Evolutionary conservation across 495 filamentous ascomycete genomes (phyloP).

Genomic region (Lineolata rhizophorae): DNA sequence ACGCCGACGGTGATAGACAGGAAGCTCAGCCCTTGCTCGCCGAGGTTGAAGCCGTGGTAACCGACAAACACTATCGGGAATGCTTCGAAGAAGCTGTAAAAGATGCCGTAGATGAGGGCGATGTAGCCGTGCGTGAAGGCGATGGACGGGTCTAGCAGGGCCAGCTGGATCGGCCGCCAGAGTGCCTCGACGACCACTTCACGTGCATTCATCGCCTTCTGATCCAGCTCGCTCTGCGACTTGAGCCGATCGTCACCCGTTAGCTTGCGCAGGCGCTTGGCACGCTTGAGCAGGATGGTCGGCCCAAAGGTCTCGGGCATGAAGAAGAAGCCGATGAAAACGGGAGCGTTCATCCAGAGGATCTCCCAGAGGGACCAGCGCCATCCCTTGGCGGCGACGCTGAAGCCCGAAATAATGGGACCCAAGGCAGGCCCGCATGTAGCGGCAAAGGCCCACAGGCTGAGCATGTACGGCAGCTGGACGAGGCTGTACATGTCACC

Average conservation of each 20-base stretch:
- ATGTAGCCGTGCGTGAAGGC: constrained; percentile 38
- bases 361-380: constrained; percentile 19
- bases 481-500: constrained; percentile 28
- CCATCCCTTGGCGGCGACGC: constrained; percentile 25
- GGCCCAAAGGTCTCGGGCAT: constrained; percentile 28
- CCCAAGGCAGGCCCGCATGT: constrained; percentile 27
- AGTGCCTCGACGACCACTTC: constrained; percentile 31
- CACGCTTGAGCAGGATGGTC: constrained; percentile 33
- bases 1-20: constrained; percentile 32
- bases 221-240: constrained; percentile 15
- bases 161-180: constrained; percentile 38
- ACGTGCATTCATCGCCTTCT: constrained; percentile 19
- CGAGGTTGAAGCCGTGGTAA: constrained; percentile 35
- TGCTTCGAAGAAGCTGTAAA: constrained; percentile 49
- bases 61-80: constrained; percentile 46
- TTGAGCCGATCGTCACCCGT: constrained; percentile 13
- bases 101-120: constrained; percentile 40
- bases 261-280: constrained; percentile 22
- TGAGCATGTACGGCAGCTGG: constrained; percentile 27
- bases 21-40: constrained; percentile 39
- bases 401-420: constrained; percentile 36
- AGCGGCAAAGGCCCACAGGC: constrained; percentile 24
- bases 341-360: constrained; percentile 22
- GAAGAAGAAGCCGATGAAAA: constrained; percentile 25
- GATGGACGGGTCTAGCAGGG: constrained; percentile 37